Base-by-base conservation (phyloP, 2,329 filamentous ascomycete species). In the Mycogone perniciosa region DNA sequence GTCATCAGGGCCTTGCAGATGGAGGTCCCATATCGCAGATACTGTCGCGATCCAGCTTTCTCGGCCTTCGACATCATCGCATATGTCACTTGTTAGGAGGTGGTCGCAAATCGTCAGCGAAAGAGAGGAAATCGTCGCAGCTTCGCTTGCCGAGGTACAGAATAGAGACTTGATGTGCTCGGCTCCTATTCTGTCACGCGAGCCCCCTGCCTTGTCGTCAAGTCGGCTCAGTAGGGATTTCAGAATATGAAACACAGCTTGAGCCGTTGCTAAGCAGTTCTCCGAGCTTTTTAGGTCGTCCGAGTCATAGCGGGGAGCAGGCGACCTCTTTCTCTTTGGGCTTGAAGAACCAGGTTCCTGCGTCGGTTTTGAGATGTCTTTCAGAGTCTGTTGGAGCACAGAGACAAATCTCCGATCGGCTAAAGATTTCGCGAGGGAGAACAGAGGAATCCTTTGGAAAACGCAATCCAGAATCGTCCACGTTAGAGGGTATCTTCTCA, bases 341-440 rank as follows among this genome's bases (percentile, higher is more conserved):
- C 57, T 55, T 4, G 59, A 45, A 30, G 60, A 51, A 7, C 56
- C 46, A n/a, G 35, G 7, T n/a, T 48, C 42, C 27, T 56, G 53
- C 7, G 46, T 40, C n/a, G 64, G 63, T 20, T 57, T 57, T 7
- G 74, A 73, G 35, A 79, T 57, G 27, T 89, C 85, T 44, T 80
- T 75, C 44, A 90, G 67, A 0, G 84, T 80, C 59, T 81, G 78
- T 59, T 84, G 81, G 39, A 95, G 64, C 7, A 89, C 78, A 1
- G 70, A 67, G 33, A 87, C 69, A 48, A 95, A 88, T 42, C 81
- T 77, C 51, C 84, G 76, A 52, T 90, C 84, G 26, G 81, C 82
- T 6, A 95, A 74, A 4, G 86, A 82, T 52, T 83, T 82, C 7
- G 88, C 86, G 27, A 88, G 73, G 8, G 81, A 84, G 42, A 86